These are phyloP conservation scores for Hymenoscyphus repandus DNA, from an alignment of 2,329 filamentous ascomycete genomes.

Conservation along the genomic window DNA sequence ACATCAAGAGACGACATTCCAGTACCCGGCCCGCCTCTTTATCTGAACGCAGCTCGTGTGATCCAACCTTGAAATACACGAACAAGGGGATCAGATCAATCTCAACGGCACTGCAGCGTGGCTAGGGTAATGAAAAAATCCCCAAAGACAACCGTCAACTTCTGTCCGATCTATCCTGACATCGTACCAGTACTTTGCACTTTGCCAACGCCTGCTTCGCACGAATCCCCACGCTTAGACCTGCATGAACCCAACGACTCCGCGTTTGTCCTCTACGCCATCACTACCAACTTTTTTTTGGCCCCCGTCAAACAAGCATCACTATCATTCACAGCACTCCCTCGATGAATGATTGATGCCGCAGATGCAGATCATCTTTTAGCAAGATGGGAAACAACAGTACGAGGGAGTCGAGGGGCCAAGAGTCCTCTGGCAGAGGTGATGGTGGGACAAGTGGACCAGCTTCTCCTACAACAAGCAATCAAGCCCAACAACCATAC, in stretches of 20 bases:
- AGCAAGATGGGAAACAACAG: conserved; percentile 31
- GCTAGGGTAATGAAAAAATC: neutral
- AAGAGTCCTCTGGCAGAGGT: conserved; percentile 17
- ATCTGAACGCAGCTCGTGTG: conserved; percentile 20
- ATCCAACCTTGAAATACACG: conserved; percentile 4
- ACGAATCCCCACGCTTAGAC: conserved; percentile 24
- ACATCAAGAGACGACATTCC: neutral
- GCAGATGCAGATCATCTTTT: conserved; percentile 20
- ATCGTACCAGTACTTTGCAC: neutral
- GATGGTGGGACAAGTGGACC: conserved; percentile 19
- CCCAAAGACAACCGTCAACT: conserved; percentile 3
- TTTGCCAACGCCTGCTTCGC: too few species aligned
- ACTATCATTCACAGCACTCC: neutral
- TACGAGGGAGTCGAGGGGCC: conserved; percentile 26
- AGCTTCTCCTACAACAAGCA: conserved; percentile 22
- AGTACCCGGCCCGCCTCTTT: conserved; percentile 7
- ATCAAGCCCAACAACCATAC: conserved; percentile 17
- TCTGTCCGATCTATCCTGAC: neutral
- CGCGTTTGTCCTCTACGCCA: conserved; percentile 11
- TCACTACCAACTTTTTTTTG: neutral
- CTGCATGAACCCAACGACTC: conserved; percentile 22
- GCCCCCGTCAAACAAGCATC: neutral
- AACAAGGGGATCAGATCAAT: neutral
- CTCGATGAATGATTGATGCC: conserved; percentile 26
- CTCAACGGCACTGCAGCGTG: conserved; percentile 2